Evolutionary conservation across 2,329 filamentous ascomycete genomes (phyloP).

Genomic region (Phaeosphaeria sp.): DNA sequence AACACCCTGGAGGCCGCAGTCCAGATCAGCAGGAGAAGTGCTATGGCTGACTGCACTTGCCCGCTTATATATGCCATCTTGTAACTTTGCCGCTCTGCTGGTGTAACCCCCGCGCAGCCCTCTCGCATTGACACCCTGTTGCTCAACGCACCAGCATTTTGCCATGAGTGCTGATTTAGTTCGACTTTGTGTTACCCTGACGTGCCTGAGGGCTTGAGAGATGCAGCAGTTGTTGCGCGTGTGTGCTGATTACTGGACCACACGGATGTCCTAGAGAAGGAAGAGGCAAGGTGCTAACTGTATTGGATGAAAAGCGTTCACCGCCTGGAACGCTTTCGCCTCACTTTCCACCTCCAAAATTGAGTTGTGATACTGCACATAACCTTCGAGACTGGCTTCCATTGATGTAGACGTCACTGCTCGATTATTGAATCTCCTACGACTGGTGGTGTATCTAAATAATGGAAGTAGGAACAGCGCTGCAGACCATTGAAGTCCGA

Average conservation of each 20-base stretch:
- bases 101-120: neutral
- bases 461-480: neutral
- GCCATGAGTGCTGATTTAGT: conserved; percentile 6
- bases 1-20: neutral
- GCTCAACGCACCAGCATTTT: conserved; percentile 9
- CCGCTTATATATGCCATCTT: conserved; percentile 1
- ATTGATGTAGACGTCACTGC: neutral
- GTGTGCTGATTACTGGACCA: conserved; percentile 24
- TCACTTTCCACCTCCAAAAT: conserved; percentile 19
- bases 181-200: conserved; percentile 10
- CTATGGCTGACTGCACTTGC: neutral
- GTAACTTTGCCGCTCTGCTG: neutral
- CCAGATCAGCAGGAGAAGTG: neutral
- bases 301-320: conserved; percentile 3
- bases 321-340: conserved; percentile 18
- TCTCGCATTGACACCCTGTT: neutral
- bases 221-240: conserved; percentile 25
- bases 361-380: neutral
- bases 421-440: neutral
- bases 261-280: conserved; percentile 9
- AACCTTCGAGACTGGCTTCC: too few relatives aligned
- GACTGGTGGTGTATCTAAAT: conserved; percentile 9
- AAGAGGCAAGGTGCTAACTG: conserved; percentile 12
- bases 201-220: conserved; percentile 7
- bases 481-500: neutral